Conservation (phyloP, 352 stramenopile genomes). For the Phytopythium sindhum region DNA sequence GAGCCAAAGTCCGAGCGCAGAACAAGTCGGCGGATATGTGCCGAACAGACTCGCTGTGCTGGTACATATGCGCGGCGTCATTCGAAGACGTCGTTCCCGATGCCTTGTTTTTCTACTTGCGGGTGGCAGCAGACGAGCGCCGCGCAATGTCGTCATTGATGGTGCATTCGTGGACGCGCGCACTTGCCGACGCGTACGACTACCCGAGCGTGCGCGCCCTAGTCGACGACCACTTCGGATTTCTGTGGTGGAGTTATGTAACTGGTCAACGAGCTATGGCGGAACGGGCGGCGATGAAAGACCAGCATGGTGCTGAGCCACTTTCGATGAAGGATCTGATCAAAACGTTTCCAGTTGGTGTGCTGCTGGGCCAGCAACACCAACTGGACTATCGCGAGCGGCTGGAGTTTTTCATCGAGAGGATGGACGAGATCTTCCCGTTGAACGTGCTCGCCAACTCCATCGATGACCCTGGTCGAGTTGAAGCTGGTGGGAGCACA, state of each 20-base stretch:
- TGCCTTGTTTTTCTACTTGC: conserved; percentile 47
- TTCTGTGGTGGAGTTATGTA: conserved; percentile 42
- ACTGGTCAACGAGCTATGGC: neutral
- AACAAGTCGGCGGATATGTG: conserved; percentile 22
- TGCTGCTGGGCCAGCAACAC: conserved; percentile 6
- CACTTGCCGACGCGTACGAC: conserved; percentile 42
- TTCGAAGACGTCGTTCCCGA: conserved; percentile 48
- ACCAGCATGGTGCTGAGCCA: conserved; percentile 3
- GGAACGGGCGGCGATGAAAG: conserved; percentile 6
- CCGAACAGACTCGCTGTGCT: conserved; percentile 31
- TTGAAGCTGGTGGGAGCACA: neutral
- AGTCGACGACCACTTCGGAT: conserved; percentile 65
- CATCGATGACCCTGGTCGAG: conserved; percentile 11
- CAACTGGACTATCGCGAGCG: neutral
- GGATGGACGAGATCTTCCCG: conserved; percentile 50
- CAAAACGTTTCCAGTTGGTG: conserved; percentile 1
- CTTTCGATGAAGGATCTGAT: conserved; percentile 14
- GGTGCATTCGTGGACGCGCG: conserved; percentile 40
- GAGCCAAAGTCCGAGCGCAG: conserved; percentile 3
- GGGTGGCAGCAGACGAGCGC: conserved; percentile 34
- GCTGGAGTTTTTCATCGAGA: conserved; percentile 18
- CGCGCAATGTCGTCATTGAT: conserved; percentile 37
- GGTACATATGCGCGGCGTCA: conserved; percentile 69
- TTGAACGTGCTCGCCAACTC: conserved; percentile 42
- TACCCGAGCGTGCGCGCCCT: conserved; percentile 41